Evolutionary conservation across 768 basidiomycete species (phyloP), one percentile per base, ranked within the genome.

Genomic region (Kwoniella sp.): DNA sequence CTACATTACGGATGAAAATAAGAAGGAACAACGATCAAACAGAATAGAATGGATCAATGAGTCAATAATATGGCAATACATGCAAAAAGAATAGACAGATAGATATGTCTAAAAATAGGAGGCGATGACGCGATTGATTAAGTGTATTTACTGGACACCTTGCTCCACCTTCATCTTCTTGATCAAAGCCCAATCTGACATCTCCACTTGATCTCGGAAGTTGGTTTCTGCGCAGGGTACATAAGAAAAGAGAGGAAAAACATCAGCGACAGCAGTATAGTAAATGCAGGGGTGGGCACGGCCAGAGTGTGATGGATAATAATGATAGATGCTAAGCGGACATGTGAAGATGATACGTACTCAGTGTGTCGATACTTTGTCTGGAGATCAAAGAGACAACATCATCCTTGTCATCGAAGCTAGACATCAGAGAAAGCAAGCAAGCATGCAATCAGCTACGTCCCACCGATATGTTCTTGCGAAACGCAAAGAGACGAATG

Each of bases 171-270:
- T 77, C 73, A 77, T 72, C 68, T 74, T 72, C 80, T 88, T 91
- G 80, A 97, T 95, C 63, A 98, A 86, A 7, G 88, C 81, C 94
- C 94, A 97, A 73, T 98, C 95, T 63, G 95, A 91, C 62, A 85
- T 89, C 27, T 89, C 85, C 24, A 93, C 92, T 77, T 97, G 91
- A 24, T 87, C 84, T 82, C 91, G 89, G 84, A 97, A 97, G 19
- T 88, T 78, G 30, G 87, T 27, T 84, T 83, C 92, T 94, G 68
- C 25, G 21, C 72, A 55, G 63, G 8, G 40, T 44, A n/a, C 8
- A 19, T 44, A 19, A 15, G 40, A 50, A 22, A 12, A 55, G n/a
- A n/a, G n/a, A 26, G n/a, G 40, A 2, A 22, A 8, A 29, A 29
- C 1, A 25, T 68, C 30, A 68, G 61, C 58, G 19, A 3, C 13